Percentiles rank a stretch among this genome's conserved stretches.
phyloP scores from a whole-genome alignment of 2,329 filamentous ascomycete species.

The Ceratocystis ficicola region DNA sequence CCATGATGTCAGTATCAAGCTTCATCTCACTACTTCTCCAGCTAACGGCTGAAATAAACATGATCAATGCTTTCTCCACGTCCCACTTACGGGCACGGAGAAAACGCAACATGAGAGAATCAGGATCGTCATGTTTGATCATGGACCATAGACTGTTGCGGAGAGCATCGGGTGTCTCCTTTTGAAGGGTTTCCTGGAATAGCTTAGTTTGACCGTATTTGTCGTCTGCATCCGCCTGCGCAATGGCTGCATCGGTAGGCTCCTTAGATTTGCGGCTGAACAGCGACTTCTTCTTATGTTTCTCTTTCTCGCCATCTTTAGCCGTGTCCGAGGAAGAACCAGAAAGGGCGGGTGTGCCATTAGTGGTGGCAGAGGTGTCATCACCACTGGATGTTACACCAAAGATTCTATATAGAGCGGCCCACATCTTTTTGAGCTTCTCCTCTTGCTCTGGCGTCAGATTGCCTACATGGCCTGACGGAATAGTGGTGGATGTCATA shows the following conservation, averaged over 20 bases:
- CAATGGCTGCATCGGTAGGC: constrained; percentile 33
- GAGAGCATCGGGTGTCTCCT: constrained; percentile 63
- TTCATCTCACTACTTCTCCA: constrained; percentile 77
- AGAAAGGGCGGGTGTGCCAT: constrained; percentile 27
- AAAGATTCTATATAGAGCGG: constrained; percentile 60
- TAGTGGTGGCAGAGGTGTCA: constrained; percentile 4
- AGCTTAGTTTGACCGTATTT: constrained; percentile 87
- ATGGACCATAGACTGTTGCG: constrained; percentile 78
- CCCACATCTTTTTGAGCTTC: constrained; percentile 82
- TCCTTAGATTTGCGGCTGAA: constrained; percentile 54
- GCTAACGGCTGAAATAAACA: constrained; percentile 88
- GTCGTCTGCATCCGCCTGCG: constrained; percentile 54
- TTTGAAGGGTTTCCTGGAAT: constrained; percentile 69
- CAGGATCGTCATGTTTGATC: constrained; percentile 91
- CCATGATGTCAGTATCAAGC: constrained; percentile 80
- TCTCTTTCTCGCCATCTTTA: constrained; percentile 46
- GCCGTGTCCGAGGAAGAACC: constrained; percentile 26
- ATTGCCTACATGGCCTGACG: constrained; percentile 64
- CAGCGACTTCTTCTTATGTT: constrained; percentile 61
- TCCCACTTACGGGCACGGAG: constrained; percentile 92
- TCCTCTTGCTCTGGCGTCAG: constrained; percentile 80
- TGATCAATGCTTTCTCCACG: constrained; percentile 79
- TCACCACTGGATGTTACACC: constrained; percentile 39
- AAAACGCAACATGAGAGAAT: constrained; percentile 70
- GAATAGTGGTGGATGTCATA: constrained; percentile 33